Base-by-base conservation (phyloP, 1,284 basidiomycete genomes). In the Cystobasidium pallidum region DNA sequence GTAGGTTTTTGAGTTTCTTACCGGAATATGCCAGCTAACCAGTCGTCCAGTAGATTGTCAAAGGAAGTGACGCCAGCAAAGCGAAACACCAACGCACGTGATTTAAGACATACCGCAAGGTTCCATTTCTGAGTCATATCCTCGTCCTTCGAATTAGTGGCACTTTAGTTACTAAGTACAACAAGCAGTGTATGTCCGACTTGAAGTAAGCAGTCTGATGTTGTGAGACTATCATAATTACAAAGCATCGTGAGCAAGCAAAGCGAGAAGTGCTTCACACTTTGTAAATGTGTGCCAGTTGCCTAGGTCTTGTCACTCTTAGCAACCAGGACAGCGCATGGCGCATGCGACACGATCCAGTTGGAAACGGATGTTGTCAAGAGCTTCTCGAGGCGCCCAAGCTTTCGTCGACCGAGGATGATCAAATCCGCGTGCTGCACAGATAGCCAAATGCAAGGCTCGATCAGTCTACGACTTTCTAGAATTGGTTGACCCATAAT, bases 311-410 rank as follows among this genome's bases (percentile, higher is more conserved):
- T 30, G 34, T 30, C 51, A 30, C 58, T 39, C 58, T 70, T 70
- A 45, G 67, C 67, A 36, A 70, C 58, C 8, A 70, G 47, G 10
- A 70, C 67, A 11, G 57, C 28, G 41, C 67, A 70, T 17, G 28
- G 45, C 13, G 67, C 57, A 32, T 70, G 67, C 15, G 67, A 70
- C 3, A 58, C 43, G 45, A 70, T 45, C 51, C 54, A 70, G 57
- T 62, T 62, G 8, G 58, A 70, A 32, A 70, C 67, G 2, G 67
- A 70, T 21, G 67, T 51, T 8, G 57, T 26, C 28, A 70, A 30
- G 24, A 62, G 43, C 59, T 70, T 70, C 67, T 70, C 67, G 34
- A 54, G 43, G 3, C 57, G 49, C 15, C 67, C 67, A 10, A 70
- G 57, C 67, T 70, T 70, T 32, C 67, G 13, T 45, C 57, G 43